A percentile compares a stretch with the other conserved stretches of the same genome.
Evolutionary conservation across 2,329 filamentous ascomycete species (phyloP).

Genomic region (Fusarium begoniae): DNA sequence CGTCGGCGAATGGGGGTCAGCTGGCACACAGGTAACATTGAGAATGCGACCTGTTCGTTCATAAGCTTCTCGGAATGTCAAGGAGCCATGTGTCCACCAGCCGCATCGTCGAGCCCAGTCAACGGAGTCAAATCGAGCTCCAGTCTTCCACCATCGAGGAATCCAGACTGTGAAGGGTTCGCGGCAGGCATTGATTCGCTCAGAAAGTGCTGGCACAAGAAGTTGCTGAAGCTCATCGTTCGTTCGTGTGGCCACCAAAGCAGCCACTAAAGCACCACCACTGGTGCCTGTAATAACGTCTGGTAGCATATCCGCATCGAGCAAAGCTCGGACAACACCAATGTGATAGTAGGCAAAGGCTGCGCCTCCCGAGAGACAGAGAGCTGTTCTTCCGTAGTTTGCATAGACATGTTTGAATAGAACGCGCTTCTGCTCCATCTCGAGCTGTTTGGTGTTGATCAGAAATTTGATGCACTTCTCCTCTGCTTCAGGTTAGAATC

Average conservation of each 20-base stretch:
- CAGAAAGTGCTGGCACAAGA: slow-evolving; percentile 85
- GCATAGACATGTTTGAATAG: slow-evolving; percentile 90
- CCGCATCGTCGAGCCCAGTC: slow-evolving; percentile 87
- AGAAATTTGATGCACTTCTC: slow-evolving; percentile 74
- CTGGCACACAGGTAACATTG: slow-evolving; percentile 95
- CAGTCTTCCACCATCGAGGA: slow-evolving; percentile 88
- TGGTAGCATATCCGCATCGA: slow-evolving; percentile 86
- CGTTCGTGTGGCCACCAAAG: slow-evolving; percentile 86
- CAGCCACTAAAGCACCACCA: slow-evolving; percentile 90
- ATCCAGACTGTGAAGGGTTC: slow-evolving; percentile 82
- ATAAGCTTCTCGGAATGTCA: slow-evolving; percentile 95
- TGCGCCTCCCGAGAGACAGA: slow-evolving; percentile 92
- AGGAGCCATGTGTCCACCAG: slow-evolving; percentile 91
- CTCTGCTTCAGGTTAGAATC: slow-evolving; percentile 55
- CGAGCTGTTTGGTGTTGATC: slow-evolving; percentile 71
- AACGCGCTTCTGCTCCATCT: slow-evolving; percentile 76
- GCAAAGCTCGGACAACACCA: slow-evolving; percentile 86
- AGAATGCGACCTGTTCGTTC: slow-evolving; percentile 92
- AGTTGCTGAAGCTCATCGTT: slow-evolving; percentile 89
- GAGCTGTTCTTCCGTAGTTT: slow-evolving; percentile 90
- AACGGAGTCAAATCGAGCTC: slow-evolving; percentile 91
- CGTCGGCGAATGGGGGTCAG: slow-evolving; percentile 90
- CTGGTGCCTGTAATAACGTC: slow-evolving; percentile 97
- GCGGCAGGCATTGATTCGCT: slow-evolving; percentile 84
- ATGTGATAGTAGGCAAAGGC: slow-evolving; percentile 98